These are phyloP conservation scores for Talaromyces sp. DNA, from an alignment of 2,329 filamentous ascomycete species.

Conservation along the genomic window DNA sequence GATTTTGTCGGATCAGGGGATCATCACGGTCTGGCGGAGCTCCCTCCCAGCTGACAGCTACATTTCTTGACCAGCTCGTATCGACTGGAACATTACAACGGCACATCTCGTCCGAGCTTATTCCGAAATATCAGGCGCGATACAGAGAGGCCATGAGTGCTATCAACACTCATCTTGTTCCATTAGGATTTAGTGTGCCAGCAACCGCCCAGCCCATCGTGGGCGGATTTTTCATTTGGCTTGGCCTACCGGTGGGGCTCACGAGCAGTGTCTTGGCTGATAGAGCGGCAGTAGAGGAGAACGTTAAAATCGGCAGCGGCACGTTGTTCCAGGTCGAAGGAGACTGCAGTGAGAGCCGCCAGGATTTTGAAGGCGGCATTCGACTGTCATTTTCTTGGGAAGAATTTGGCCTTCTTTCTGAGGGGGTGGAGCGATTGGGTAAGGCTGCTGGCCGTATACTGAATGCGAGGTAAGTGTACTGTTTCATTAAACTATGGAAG, in stretches of 20 bases:
- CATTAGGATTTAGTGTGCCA: conserved; percentile 50
- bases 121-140: conserved; percentile 50
- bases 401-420: conserved; percentile 56
- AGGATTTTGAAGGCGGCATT: conserved; percentile 54
- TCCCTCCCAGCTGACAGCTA: conserved; percentile 54
- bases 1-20: conserved; percentile 36
- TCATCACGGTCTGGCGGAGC: conserved; percentile 54
- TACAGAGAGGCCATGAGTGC: conserved; percentile 53
- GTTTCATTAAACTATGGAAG: neutral
- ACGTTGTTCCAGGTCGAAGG: conserved; percentile 62
- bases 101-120: conserved; percentile 49
- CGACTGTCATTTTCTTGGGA: conserved; percentile 70
- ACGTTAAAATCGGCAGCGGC: conserved; percentile 63
- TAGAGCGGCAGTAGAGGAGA: conserved; percentile 56
- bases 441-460: conserved; percentile 11
- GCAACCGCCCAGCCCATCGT: conserved; percentile 42
- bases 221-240: conserved; percentile 84
- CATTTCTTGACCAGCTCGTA: conserved; percentile 51
- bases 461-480: neutral
- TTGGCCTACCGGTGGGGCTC: conserved; percentile 54
- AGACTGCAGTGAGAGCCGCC: conserved; percentile 44
- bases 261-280: conserved; percentile 52
- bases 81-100: conserved; percentile 46
- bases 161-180: conserved; percentile 54
- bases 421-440: conserved; percentile 62